Conservation (phyloP, 352 stramenopile species). For the Halophytophthora batemanensis region DNA sequence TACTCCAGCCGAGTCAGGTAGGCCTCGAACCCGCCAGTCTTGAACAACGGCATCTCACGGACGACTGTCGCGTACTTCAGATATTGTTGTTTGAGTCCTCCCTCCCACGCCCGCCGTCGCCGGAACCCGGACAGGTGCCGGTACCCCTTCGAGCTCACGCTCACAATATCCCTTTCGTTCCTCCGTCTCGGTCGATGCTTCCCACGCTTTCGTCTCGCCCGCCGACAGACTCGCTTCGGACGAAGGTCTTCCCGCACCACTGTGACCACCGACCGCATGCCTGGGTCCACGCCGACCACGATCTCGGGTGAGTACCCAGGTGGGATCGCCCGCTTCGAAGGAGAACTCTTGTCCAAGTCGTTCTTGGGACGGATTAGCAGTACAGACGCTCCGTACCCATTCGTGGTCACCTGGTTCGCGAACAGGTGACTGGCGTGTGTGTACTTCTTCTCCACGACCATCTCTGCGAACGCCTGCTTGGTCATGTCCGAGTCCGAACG, state of each 20-base stretch:
- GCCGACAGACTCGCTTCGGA: neutral
- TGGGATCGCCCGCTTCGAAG: neutral
- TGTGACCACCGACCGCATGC: slow-evolving; percentile 6
- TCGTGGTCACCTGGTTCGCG: slow-evolving; percentile 2
- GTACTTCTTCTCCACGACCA: slow-evolving; percentile 2
- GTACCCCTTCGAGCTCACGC: slow-evolving; percentile 1
- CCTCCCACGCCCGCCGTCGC: neutral
- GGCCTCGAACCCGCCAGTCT: slow-evolving; percentile 7
- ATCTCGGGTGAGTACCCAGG: slow-evolving; percentile 2
- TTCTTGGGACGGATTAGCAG: slow-evolving; percentile 3
- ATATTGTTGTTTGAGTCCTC: too few relatives aligned
- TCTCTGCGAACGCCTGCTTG: neutral
- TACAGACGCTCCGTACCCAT: slow-evolving; percentile 5
- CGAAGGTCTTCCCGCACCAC: slow-evolving; percentile 1
- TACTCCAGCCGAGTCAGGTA: slow-evolving; percentile 3
- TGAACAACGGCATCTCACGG: slow-evolving; percentile 18
- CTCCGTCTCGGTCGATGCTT: neutral
- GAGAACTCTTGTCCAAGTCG: neutral
- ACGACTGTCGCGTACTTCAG: slow-evolving; percentile 10
- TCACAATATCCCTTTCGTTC: neutral
- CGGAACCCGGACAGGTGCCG: slow-evolving; percentile 4
- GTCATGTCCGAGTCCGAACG: neutral
- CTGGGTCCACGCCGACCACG: slow-evolving; percentile 5
- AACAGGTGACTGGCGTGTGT: slow-evolving; percentile 6
- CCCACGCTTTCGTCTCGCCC: neutral